Evolutionary conservation across 768 basidiomycete genomes (phyloP).

Genomic region (Tulasnella sp.): DNA sequence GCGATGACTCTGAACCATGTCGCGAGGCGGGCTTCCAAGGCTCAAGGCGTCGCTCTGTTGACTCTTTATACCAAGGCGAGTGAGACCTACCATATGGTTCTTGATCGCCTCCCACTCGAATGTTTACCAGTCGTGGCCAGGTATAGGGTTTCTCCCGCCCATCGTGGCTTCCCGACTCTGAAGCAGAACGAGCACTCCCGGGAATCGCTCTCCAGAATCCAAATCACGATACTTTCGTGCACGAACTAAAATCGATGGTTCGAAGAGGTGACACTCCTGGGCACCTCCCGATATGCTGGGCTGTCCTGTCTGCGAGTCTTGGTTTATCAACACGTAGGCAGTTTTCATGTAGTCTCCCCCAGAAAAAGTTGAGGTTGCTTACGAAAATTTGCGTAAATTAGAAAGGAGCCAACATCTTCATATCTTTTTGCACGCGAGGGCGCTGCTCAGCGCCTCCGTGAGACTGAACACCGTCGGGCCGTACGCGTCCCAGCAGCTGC

Average conservation of each 20-base stretch:
- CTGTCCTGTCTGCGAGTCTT: conserved; percentile 65
- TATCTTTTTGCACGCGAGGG: conserved; percentile 84
- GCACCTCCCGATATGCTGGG: conserved; percentile 89
- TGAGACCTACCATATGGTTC: no score
- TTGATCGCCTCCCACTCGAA: no score
- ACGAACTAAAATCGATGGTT: conserved; percentile 55
- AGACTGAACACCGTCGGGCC: conserved; percentile 88
- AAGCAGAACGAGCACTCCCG: conserved; percentile 19
- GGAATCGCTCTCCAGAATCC: conserved; percentile 20
- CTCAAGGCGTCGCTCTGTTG: conserved; percentile 87
- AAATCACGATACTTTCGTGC: conserved; percentile 35
- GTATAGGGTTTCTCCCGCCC: conserved; percentile 51
- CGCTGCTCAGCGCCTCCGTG: conserved; percentile 83
- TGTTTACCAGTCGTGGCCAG: not conserved
- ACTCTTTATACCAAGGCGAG: conserved; percentile 60
- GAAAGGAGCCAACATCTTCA: conserved; percentile 78
- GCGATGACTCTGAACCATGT: conserved; percentile 84
- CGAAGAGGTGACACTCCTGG: conserved; percentile 57
- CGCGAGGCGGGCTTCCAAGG: conserved; percentile 70
- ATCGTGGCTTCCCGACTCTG: conserved; percentile 18
- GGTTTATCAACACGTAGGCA: conserved; percentile 59
- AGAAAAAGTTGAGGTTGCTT: not conserved
- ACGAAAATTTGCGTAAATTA: conserved; percentile 26
- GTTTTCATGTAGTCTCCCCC: no score
- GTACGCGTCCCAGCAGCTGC: conserved; percentile 79